Conservation (phyloP, 228 moss, liverwort and hornwort genomes). For the Sphagnum fallax region DNA sequence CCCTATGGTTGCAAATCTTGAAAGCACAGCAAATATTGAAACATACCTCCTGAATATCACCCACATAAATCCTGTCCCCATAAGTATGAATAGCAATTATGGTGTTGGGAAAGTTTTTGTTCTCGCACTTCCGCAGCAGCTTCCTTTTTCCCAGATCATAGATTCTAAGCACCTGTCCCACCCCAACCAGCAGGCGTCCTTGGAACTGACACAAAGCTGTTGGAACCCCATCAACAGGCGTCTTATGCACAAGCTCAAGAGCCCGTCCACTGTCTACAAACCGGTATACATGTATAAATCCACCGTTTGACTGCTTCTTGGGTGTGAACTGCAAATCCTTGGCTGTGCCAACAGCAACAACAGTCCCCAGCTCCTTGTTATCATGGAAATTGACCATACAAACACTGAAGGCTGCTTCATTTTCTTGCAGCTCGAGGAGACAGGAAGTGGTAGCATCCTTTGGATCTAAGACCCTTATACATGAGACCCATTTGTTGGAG, state of each 20-base stretch:
- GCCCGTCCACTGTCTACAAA: slow-evolving; percentile 73
- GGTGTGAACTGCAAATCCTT: slow-evolving; percentile 94
- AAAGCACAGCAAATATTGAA: background rate
- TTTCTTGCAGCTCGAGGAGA: slow-evolving; percentile 88
- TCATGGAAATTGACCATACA: slow-evolving; percentile 89
- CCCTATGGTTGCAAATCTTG: background rate
- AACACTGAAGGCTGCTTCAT: slow-evolving; percentile 92
- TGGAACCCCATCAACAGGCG: slow-evolving; percentile 95
- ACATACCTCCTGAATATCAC: slow-evolving; percentile 92
- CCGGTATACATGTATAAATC: slow-evolving; percentile 92
- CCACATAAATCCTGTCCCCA: slow-evolving; percentile 97
- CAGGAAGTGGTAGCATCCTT: slow-evolving; percentile 73
- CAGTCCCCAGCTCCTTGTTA: slow-evolving; percentile 87
- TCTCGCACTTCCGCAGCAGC: slow-evolving; percentile 93
- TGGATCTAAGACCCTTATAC: slow-evolving; percentile 92
- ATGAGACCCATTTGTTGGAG: slow-evolving; percentile 87
- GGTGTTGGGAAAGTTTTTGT: slow-evolving; percentile 95
- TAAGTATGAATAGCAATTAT: slow-evolving; percentile 98
- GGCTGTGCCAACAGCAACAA: slow-evolving; percentile 87
- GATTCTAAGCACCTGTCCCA: slow-evolving; percentile 90
- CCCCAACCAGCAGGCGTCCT: slow-evolving; percentile 92
- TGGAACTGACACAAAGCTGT: slow-evolving; percentile 96
- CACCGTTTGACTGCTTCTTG: slow-evolving; percentile 77
- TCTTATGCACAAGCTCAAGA: slow-evolving; percentile 95
- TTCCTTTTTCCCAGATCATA: slow-evolving; percentile 97